Evolutionary conservation across 2,329 filamentous ascomycete species (phyloP).

Genomic region (Fusarium sp.): DNA sequence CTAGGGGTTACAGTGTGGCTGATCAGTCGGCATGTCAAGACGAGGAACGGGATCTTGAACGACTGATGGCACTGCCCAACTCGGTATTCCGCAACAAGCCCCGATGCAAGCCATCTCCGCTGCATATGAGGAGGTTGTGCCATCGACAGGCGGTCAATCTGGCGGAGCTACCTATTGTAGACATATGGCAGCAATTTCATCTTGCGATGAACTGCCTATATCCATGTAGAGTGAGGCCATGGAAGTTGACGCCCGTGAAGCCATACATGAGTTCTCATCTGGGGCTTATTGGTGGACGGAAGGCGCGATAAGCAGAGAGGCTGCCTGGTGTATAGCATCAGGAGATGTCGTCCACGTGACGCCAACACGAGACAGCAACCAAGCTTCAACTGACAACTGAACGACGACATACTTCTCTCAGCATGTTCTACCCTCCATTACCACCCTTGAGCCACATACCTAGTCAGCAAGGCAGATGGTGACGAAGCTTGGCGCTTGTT

Average conservation of each 20-base stretch:
- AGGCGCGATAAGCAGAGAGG: background rate
- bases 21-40: conserved; percentile 5
- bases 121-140: background rate
- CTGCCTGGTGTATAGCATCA: conserved; percentile 14
- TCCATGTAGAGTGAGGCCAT: background rate
- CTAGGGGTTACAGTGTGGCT: conserved; percentile 14
- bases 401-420: background rate
- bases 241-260: background rate
- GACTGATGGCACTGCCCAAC: conserved; percentile 19
- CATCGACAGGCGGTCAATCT: conserved; percentile 22
- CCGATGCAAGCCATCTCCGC: conserved; percentile 15
- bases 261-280: background rate
- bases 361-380: conserved; percentile 2
- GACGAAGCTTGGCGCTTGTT: background rate
- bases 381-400: conserved; percentile 6
- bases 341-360: conserved; percentile 35
- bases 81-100: conserved; percentile 5
- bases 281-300: background rate
- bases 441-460: background rate
- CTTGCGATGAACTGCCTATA: background rate
- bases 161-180: background rate
- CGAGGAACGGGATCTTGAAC: conserved; percentile 9
- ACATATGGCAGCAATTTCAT: background rate
- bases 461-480: background rate
- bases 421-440: background rate